Conservation (phyloP, 257 asterid genomes). For the Osmanthus fragrans region DNA sequence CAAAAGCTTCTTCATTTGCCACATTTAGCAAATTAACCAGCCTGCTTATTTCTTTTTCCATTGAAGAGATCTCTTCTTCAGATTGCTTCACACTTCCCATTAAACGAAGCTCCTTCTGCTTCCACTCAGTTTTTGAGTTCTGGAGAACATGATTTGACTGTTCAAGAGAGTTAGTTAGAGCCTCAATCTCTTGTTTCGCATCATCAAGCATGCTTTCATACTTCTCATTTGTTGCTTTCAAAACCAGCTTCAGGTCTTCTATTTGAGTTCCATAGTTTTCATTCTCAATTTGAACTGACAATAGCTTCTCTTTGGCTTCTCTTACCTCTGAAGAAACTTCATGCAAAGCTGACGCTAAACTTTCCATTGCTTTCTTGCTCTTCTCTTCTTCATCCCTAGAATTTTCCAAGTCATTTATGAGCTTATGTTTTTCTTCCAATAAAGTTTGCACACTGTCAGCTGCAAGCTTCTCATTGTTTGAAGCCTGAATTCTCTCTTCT, state of each 20-base stretch:
- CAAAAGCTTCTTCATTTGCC: constrained; percentile 57
- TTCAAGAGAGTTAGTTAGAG: constrained; percentile 48
- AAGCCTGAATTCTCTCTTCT: constrained; percentile 67
- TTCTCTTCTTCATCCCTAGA: constrained; percentile 90
- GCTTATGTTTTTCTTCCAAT: constrained; percentile 68
- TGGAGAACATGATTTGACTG: constrained; percentile 53
- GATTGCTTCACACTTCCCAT: constrained; percentile 47
- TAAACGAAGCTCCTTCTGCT: constrained; percentile 66
- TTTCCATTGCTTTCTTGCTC: constrained; percentile 90
- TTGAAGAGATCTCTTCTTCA: constrained; percentile 55
- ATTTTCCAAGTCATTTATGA: constrained; percentile 59
- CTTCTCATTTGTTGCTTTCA: constrained; percentile 80
- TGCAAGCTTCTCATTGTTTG: constrained; percentile 77
- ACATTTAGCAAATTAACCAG: constrained; percentile 54
- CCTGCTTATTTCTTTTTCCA: constrained; percentile 60
- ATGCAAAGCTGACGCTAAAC: constrained; percentile 86
- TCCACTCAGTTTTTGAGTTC: constrained; percentile 63
- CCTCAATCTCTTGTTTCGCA: constrained; percentile 65
- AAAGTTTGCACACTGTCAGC: constrained; percentile 68
- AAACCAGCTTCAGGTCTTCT: constrained; percentile 67
- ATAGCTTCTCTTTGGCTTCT: constrained; percentile 75
- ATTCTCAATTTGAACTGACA: constrained; percentile 58
- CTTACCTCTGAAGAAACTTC: constrained; percentile 93
- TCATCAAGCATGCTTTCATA: constrained; percentile 74
- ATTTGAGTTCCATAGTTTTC: constrained; percentile 66